Base-by-base conservation (phyloP, 495 filamentous ascomycete species). In the Cryomyces minteri region DNA sequence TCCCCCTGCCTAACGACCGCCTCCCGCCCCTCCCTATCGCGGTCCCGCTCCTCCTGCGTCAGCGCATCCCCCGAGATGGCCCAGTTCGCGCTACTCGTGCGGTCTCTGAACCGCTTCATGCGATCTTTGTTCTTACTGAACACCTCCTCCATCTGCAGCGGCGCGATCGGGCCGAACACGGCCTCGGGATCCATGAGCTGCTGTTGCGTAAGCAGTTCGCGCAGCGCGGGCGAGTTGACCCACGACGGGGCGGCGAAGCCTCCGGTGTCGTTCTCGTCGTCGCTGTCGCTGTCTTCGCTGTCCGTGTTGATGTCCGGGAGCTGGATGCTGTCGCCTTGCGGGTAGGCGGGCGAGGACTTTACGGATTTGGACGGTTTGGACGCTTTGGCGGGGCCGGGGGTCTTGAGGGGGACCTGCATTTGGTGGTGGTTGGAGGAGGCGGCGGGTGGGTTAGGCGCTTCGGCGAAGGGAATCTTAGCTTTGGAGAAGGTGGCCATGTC, bases 51-150 rank as follows among this genome's bases (percentile, higher is more conserved):
- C 45, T 93, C 90, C 53, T 88, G 80, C 5, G 87, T 96, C 56
- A 99, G 64, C 47, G 76, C 71, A 65, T 99, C 90, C n/a, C 76
- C 61, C 9, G 82, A 78, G 2, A 25, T 2, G 51, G 68, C 74
- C 90, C 90, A 99, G 60, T 93, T 90, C 6, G 90, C 92, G 58
- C 85, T 93, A 51, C 82, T 90, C 32, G 87, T 94, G 25, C 90
- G 67, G 30, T 79, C 77, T 28, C 92, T 71, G 67, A 93, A 96
- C 58, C 81, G 79, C 62, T 83, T 79, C 61, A 80, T 74, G 49
- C 82, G 70, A 44, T 83, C 82, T 57, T 83, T 83, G 58, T 78
- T 82, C 48, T 76, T 72, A 56, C 73, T 80, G 66, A 99, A 99
- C 39, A 94, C 84, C 53, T 95, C 87, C 56, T 99, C 90, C 72